These are phyloP conservation scores for Tardiomyces blankii DNA, from an alignment of 1,139 yeast genomes.

Conservation along the genomic window DNA sequence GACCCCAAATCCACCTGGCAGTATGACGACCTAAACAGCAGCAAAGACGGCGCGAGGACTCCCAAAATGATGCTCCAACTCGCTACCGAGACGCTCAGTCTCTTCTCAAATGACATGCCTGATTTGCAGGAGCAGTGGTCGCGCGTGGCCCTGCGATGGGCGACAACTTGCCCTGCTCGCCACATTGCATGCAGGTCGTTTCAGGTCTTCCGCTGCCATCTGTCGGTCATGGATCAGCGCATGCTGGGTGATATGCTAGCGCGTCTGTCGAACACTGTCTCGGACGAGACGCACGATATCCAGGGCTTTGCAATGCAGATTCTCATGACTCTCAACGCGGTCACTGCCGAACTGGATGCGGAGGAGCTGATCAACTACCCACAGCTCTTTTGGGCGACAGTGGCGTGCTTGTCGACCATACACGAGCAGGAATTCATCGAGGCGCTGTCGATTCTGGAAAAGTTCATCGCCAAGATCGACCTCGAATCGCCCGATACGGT, in stretches of 20 bases:
- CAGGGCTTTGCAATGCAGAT: slow-evolving; percentile 98
- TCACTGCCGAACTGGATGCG: slow-evolving; percentile 73
- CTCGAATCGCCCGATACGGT: slow-evolving; percentile 80
- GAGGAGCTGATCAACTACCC: slow-evolving; percentile 79
- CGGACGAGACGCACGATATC: slow-evolving; percentile 80
- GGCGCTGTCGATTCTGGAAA: slow-evolving; percentile 67
- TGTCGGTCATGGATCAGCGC: slow-evolving; percentile 67
- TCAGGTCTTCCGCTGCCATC: slow-evolving; percentile 76
- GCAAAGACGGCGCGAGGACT: slow-evolving; percentile 46
- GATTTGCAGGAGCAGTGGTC: slow-evolving; percentile 77
- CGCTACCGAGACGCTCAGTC: slow-evolving; percentile 50
- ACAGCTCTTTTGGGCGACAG: slow-evolving; percentile 91
- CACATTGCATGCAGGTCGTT: slow-evolving; percentile 96
- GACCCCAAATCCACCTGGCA: slow-evolving; percentile 53
- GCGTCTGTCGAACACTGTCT: slow-evolving; percentile 81
- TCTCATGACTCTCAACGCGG: slow-evolving; percentile 86
- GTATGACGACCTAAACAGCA: slow-evolving; percentile 55
- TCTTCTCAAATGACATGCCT: slow-evolving; percentile 40
- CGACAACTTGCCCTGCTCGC: slow-evolving; percentile 93
- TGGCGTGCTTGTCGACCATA: slow-evolving; percentile 80
- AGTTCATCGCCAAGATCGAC: slow-evolving; percentile 78
- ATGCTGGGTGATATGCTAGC: slow-evolving; percentile 94
- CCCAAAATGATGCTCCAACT: slow-evolving; percentile 82
- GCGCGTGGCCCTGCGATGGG: slow-evolving; percentile 77
- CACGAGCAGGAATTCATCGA: slow-evolving; percentile 93